These are phyloP conservation scores for Kodamaea jinghongensis DNA, from an alignment of 805 yeast genomes.

Conservation along the genomic window DNA sequence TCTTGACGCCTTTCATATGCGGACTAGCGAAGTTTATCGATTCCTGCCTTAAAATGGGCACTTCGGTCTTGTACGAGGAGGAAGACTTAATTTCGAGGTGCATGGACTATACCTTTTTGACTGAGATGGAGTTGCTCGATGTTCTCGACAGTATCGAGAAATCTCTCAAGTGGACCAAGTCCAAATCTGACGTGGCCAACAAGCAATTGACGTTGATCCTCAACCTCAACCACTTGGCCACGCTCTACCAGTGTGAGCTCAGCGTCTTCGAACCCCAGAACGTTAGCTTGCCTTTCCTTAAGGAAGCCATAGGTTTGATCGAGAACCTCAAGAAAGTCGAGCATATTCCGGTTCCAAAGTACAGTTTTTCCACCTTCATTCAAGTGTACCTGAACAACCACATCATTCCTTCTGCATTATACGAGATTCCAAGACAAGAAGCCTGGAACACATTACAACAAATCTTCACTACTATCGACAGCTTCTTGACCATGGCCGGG, in stretches of 20 bases:
- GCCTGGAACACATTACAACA: conserved; percentile 20
- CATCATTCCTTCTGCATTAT: conserved; percentile 36
- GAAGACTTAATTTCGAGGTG: conserved; percentile 69
- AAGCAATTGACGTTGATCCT: conserved; percentile 26
- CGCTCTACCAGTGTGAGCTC: conserved; percentile 16
- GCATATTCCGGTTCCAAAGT: conserved; percentile 14
- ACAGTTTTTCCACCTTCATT: conserved; percentile 31
- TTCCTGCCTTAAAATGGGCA: conserved; percentile 44
- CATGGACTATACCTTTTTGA: conserved; percentile 47
- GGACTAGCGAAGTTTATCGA: conserved; percentile 57
- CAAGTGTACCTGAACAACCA: conserved; percentile 37
- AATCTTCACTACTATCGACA: conserved; percentile 20
- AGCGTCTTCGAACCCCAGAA: conserved; percentile 9
- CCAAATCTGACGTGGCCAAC: background rate
- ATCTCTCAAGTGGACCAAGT: conserved; percentile 32
- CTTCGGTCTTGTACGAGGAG: conserved; percentile 67
- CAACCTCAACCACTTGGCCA: conserved; percentile 26
- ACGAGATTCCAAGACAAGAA: conserved; percentile 17
- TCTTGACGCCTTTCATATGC: conserved; percentile 31
- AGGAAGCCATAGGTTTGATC: conserved; percentile 14
- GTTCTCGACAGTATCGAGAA: conserved; percentile 29
- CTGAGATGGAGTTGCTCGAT: conserved; percentile 19
- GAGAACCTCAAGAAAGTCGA: conserved; percentile 2
- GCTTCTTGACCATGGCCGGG: conserved; percentile 18
- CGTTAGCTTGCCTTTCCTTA: conserved; percentile 15